Conservation (phyloP, 208 protist species). For the Angomonas deanei region DNA sequence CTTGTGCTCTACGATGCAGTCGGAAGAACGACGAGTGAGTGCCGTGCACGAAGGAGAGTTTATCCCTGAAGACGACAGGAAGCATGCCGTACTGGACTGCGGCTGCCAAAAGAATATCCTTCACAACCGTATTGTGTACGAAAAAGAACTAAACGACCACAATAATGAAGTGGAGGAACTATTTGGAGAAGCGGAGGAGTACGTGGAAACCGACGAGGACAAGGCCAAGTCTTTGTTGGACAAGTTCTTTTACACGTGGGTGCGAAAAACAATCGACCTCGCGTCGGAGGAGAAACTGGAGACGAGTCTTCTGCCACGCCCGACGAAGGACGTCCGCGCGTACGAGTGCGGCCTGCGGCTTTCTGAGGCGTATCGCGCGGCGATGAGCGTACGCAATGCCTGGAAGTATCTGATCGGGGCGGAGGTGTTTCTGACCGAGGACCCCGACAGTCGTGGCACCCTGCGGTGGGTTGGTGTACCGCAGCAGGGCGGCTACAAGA, state of each 20-base stretch:
- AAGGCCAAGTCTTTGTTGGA: conserved; percentile 29
- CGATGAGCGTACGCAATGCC: conserved; percentile 27
- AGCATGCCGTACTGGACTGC: too few species aligned
- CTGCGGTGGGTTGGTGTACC: conserved; percentile 49
- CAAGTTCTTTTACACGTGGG: conserved; percentile 41
- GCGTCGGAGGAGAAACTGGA: conserved; percentile 40
- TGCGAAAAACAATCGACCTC: conserved; percentile 24
- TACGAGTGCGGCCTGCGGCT: conserved; percentile 32
- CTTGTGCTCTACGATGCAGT: too few species aligned
- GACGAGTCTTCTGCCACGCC: conserved; percentile 23
- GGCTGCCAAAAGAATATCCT: too few species aligned
- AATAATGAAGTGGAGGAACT: too few species aligned
- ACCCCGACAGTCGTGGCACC: conserved; percentile 34
- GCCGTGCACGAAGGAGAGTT: too few species aligned
- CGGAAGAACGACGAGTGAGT: too few species aligned
- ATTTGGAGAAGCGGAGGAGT: too few species aligned
- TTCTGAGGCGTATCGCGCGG: conserved; percentile 19
- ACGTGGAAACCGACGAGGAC: too few species aligned
- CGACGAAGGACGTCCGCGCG: conserved; percentile 17
- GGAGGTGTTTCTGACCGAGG: conserved; percentile 22
- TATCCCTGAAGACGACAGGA: too few species aligned
- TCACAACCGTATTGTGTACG: too few species aligned
- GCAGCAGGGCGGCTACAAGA: conserved; percentile 25
- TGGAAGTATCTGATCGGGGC: conserved; percentile 45
- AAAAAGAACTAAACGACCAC: too few species aligned